Conservation (phyloP, 2,329 filamentous ascomycete species). For the Paramyrothecium roridum region DNA sequence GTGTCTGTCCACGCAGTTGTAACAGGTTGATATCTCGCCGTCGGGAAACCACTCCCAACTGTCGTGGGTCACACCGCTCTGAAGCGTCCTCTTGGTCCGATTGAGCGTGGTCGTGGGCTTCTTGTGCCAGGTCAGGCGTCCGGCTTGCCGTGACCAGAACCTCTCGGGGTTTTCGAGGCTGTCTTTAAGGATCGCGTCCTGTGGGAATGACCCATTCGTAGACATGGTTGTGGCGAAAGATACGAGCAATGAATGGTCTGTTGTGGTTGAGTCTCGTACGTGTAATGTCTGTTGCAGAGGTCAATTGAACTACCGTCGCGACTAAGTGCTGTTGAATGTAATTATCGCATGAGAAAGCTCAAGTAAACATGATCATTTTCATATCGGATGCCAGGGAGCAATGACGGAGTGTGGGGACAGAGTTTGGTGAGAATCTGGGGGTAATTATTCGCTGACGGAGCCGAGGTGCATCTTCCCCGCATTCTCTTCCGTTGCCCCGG, state of each 20-base stretch:
- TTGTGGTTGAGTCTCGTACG: slow-evolving; percentile 1
- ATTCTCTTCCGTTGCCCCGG: not conserved
- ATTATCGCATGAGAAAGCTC: not conserved
- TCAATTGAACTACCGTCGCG: too few relatives aligned
- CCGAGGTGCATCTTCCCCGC: slow-evolving; percentile 1
- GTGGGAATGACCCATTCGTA: slow-evolving; percentile 24
- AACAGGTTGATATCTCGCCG: slow-evolving; percentile 86
- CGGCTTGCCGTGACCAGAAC: slow-evolving; percentile 76
- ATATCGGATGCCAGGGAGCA: too few relatives aligned
- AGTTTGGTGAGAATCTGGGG: not conserved
- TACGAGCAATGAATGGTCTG: not conserved
- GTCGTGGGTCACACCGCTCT: slow-evolving; percentile 60
- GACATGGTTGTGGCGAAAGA: slow-evolving; percentile 4
- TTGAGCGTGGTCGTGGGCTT: slow-evolving; percentile 62
- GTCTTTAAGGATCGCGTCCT: slow-evolving; percentile 47
- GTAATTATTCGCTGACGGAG: not conserved
- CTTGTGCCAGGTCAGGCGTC: slow-evolving; percentile 77
- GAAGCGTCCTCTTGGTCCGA: slow-evolving; percentile 59
- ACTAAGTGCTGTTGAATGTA: too few relatives aligned
- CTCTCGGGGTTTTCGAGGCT: slow-evolving; percentile 67
- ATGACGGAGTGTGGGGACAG: not conserved
- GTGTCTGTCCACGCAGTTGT: slow-evolving; percentile 88
- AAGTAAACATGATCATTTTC: not conserved
- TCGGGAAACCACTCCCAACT: slow-evolving; percentile 90
- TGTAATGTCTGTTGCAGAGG: not conserved